Conservation (phyloP, 2,329 filamentous ascomycete species). For the Aspergillus terreus region DNA sequence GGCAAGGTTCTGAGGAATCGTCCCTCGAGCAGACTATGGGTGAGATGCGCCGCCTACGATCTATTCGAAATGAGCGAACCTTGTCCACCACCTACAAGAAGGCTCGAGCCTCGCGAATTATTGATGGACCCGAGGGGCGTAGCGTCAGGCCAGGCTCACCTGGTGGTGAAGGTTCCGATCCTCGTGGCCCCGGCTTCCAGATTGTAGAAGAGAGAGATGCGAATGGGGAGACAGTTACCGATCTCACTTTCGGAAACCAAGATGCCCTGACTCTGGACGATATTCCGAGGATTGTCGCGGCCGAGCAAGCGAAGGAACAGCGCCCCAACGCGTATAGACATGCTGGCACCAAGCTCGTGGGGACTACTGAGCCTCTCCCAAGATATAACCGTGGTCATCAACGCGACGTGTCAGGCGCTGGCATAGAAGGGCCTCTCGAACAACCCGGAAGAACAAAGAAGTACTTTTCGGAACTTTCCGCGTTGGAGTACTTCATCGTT, state of each 20-base stretch:
- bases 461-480: conserved; percentile 95
- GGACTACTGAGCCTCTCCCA: conserved; percentile 57
- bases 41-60: conserved; percentile 86
- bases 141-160: conserved; percentile 67
- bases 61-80: conserved; percentile 90
- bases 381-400: conserved; percentile 67
- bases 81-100: conserved; percentile 90
- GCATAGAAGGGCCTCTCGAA: conserved; percentile 48
- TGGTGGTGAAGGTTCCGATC: conserved; percentile 55
- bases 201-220: conserved; percentile 76
- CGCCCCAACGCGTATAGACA: conserved; percentile 75
- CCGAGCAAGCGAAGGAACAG: conserved; percentile 91
- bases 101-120: conserved; percentile 83
- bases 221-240: conserved; percentile 66
- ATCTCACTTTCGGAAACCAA: conserved; percentile 82
- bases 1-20: conserved; percentile 59
- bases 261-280: conserved; percentile 93
- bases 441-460: conserved; percentile 62
- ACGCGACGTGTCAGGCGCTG: conserved; percentile 59
- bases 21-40: conserved; percentile 94
- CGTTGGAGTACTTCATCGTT: conserved; percentile 95
- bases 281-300: conserved; percentile 91
- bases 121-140: conserved; percentile 76
- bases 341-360: conserved; percentile 65
- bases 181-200: conserved; percentile 60